phyloP scores from a whole-genome alignment of 352 stramenopile species.

The Stramenopiles sp. region DNA sequence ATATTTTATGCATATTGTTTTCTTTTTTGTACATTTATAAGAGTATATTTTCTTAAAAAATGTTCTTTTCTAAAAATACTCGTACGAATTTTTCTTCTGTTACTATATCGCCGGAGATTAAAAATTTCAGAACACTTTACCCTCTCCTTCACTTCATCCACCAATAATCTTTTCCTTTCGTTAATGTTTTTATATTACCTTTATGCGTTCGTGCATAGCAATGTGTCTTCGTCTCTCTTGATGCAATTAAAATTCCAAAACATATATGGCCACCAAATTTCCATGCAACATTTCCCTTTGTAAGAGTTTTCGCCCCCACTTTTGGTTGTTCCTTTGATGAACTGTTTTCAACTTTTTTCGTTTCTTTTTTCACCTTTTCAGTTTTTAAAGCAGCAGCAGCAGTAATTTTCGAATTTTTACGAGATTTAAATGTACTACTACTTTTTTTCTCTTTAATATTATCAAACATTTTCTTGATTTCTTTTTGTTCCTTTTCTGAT shows the following conservation, averaged over 20 bases:
- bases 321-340: background rate
- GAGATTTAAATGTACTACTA: background rate
- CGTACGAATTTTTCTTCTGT: no score
- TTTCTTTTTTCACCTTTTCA: background rate
- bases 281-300: background rate
- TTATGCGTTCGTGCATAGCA: slow-evolving; percentile 5
- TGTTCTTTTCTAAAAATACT: no score
- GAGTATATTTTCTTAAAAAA: no score
- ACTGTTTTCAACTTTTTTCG: background rate
- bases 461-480: background rate
- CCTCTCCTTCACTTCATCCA: background rate
- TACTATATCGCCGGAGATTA: no score
- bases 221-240: slow-evolving; percentile 3
- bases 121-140: no score
- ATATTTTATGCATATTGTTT: no score
- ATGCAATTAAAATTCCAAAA: background rate
- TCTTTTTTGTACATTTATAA: no score
- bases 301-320: background rate
- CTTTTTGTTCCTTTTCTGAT: background rate
- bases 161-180: slow-evolving; percentile 9
- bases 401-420: background rate
- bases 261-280: background rate
- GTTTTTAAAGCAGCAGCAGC: background rate
- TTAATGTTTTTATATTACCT: slow-evolving; percentile 6
- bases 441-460: background rate